A percentile compares a stretch with the other conserved stretches of the same genome.
These are phyloP conservation scores for Halophytophthora polymorphica DNA, from an alignment of 352 stramenopile genomes.

Conservation along the genomic window DNA sequence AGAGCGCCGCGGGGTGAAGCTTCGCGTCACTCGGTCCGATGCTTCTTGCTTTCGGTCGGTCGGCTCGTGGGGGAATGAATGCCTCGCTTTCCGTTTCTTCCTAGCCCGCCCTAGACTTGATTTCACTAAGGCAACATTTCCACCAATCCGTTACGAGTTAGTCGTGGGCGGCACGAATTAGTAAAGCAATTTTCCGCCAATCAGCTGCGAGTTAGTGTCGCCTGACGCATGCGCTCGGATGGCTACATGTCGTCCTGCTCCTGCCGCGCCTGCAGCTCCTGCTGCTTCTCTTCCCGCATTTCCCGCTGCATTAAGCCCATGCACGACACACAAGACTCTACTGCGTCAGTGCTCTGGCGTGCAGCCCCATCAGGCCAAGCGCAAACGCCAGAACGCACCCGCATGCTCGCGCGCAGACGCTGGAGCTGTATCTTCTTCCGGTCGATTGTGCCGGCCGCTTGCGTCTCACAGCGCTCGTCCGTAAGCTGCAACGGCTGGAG, in stretches of 20 bases:
- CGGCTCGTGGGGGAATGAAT: too few relatives aligned
- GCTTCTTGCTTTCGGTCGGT: too few relatives aligned
- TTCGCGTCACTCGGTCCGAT: too few relatives aligned
- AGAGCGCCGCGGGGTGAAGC: neutral
- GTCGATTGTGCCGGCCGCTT: constrained; percentile 32
- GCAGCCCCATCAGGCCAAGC: neutral
- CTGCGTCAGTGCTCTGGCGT: too few relatives aligned
- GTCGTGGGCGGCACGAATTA: neutral
- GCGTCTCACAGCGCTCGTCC: constrained; percentile 4
- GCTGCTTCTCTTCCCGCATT: constrained; percentile 21
- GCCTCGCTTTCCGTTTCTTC: too few relatives aligned
- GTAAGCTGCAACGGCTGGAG: constrained; percentile 6
- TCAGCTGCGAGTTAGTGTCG: neutral
- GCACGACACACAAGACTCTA: neutral
- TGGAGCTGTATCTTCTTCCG: constrained; percentile 54
- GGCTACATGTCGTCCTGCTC: neutral
- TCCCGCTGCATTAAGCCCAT: constrained; percentile 7
- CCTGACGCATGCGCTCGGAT: neutral
- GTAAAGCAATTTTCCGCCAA: too few relatives aligned
- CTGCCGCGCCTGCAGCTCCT: neutral
- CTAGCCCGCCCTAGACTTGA: too few relatives aligned
- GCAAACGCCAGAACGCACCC: constrained; percentile 20
- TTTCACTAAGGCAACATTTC: too few relatives aligned
- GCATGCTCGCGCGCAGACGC: constrained; percentile 37
- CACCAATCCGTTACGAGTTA: too few relatives aligned